Evolutionary conservation across 2,329 filamentous ascomycete genomes (phyloP), one percentile per base, ranked within the genome.

Genomic region (Diaporthe amygdali): DNA sequence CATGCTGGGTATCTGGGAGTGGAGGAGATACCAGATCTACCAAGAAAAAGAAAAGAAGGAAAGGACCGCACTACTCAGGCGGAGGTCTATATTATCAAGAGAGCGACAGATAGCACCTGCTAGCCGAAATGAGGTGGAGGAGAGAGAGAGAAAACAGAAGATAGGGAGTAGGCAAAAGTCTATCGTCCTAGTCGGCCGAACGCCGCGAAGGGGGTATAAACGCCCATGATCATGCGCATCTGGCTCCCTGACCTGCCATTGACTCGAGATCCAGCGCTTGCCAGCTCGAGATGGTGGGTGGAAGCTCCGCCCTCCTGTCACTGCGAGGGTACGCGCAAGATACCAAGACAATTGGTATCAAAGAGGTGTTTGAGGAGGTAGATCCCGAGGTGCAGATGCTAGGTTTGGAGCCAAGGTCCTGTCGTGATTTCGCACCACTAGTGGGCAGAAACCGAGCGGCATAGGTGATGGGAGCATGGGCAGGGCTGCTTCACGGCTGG

Each of bases 1-100:
- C 78, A 84, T 84, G 69, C 71, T 79, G 72, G 69, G 39, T 44
- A 68, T 55, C 70, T 68, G 30, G 49, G 73, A 52, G 61, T 68
- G 51, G 20, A 64, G 47, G 9, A 68, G 59, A 55, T 66, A 56
- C 52, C 66, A 56, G 59, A 64, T 39, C 66, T 39, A 37, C 64
- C 44, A 66, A 39, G 6, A 41, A 55, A 39, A 71, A 68, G 32
- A 27, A 49, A 71, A 41, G 15, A 32, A 56, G 9, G 32, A 63
- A 41, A 37, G 61, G 32, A 51, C 39, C 30, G 25, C 67, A 56
- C 51, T n/a, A 56, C 51, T n/a, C 49, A 51, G 41, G 25, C 52
- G 46, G 32, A 37, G 34, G 67, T 25, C 39, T 64, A 49, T 51
- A 46, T n/a, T 44, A 51, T 55, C 5, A 22, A 56, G 34, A 51